Conservation (phyloP, 441 rosid genomes). For the Jatropha multifida region DNA sequence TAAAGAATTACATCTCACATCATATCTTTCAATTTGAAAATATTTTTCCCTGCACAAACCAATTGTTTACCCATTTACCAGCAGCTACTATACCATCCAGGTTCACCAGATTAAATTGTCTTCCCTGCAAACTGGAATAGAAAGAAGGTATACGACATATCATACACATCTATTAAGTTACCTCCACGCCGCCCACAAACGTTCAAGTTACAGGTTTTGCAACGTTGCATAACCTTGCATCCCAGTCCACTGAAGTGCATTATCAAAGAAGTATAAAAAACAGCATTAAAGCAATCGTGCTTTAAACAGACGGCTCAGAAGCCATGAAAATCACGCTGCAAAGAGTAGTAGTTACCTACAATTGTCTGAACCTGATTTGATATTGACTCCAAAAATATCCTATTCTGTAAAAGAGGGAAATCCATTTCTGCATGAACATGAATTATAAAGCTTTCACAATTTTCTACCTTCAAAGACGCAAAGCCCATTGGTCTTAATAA, state of each 20-base stretch:
- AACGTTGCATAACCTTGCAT: slow-evolving; percentile 15
- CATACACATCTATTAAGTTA: slow-evolving; percentile 25
- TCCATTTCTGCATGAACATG: slow-evolving; percentile 21
- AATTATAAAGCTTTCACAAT: slow-evolving; percentile 2
- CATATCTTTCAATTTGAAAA: not conserved
- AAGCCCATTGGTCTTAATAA: slow-evolving; percentile 7
- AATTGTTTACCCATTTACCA: slow-evolving; percentile 8
- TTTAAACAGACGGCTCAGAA: slow-evolving; percentile 23
- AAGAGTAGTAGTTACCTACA: slow-evolving; percentile 36
- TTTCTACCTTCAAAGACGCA: slow-evolving; percentile 9
- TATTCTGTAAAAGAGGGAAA: slow-evolving; percentile 25
- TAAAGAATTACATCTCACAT: not conserved
- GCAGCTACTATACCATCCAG: slow-evolving; percentile 22
- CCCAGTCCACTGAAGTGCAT: slow-evolving; percentile 30
- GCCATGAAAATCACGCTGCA: slow-evolving; percentile 27
- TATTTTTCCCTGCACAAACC: slow-evolving; percentile 8
- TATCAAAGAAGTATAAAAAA: slow-evolving; percentile 22
- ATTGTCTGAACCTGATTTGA: slow-evolving; percentile 27
- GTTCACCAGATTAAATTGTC: slow-evolving; percentile 22
- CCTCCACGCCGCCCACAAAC: slow-evolving; percentile 25
- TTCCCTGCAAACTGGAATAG: slow-evolving; percentile 38
- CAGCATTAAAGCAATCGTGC: slow-evolving; percentile 22
- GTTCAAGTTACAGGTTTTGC: slow-evolving; percentile 23
- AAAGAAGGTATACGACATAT: slow-evolving; percentile 22
- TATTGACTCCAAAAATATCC: slow-evolving; percentile 27